Evolutionary conservation across 2,329 filamentous ascomycete genomes (phyloP).

Genomic region (Bipolaris gigantea): DNA sequence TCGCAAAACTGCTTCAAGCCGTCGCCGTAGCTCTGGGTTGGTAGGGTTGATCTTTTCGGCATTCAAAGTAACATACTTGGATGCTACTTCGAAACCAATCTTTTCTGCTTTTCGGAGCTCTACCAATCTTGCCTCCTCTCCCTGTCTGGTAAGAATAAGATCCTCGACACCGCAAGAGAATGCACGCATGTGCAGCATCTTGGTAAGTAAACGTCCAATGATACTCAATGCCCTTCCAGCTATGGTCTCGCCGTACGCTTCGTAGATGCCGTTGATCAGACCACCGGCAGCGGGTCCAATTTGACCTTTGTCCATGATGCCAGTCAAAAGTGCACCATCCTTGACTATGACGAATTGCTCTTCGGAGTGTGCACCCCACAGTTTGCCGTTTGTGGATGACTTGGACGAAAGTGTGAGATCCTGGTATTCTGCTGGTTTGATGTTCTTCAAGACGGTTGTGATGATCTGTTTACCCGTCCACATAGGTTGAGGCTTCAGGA

Average conservation of each 20-base stretch:
- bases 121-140: slow-evolving; percentile 70
- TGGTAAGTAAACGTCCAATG: slow-evolving; percentile 84
- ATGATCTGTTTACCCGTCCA: slow-evolving; percentile 99
- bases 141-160: slow-evolving; percentile 77
- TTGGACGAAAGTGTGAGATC: slow-evolving; percentile 79
- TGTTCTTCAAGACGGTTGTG: slow-evolving; percentile 89
- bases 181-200: slow-evolving; percentile 87
- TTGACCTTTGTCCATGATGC: slow-evolving; percentile 94
- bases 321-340: slow-evolving; percentile 83
- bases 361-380: slow-evolving; percentile 75
- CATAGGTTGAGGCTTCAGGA: slow-evolving; percentile 76
- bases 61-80: slow-evolving; percentile 84
- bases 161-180: slow-evolving; percentile 99
- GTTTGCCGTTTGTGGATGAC: slow-evolving; percentile 73
- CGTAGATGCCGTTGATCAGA: slow-evolving; percentile 88
- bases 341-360: slow-evolving; percentile 81
- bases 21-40: slow-evolving; percentile 71
- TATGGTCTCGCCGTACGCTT: slow-evolving; percentile 84
- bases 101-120: slow-evolving; percentile 67
- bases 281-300: slow-evolving; percentile 86
- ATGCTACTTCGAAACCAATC: slow-evolving; percentile 77
- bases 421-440: slow-evolving; percentile 74
- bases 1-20: slow-evolving; percentile 85
- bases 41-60: slow-evolving; percentile 63
- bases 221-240: slow-evolving; percentile 88